Evolutionary conservation across 2,329 filamentous ascomycete genomes (phyloP), one percentile per base, ranked within the genome.

Genomic region (Xenoacremonium recifei): DNA sequence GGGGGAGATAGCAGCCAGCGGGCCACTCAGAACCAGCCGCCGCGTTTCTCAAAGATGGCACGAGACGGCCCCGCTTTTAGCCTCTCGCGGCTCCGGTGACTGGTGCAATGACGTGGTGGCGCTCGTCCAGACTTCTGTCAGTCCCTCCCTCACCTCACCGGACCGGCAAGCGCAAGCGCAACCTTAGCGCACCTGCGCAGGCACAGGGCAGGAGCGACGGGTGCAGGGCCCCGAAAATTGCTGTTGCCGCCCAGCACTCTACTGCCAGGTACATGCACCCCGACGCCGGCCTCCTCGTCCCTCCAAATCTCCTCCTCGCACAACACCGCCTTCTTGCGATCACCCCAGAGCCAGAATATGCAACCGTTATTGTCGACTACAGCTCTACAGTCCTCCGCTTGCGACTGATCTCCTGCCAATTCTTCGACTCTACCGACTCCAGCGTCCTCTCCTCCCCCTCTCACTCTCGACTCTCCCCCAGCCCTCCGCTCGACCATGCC

Each of bases 401-500:
- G 18, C 16, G 32, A 20, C 13, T 31, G 13, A 10, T 6, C 12
- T 31, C n/a, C n/a, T 15, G 29, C n/a, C 29, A 31, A 31, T 10
- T 31, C 17, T 19, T 20, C 32, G 7, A 19, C n/a, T n/a, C n/a
- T n/a, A n/a, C n/a, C n/a, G n/a, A n/a, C n/a, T 34, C 7, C 25
- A 53, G 42, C 42, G 50, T 38, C 44, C 23, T 38, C 16, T 17
- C 31, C 25, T 27, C 31, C n/a, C 16, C 37, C 16, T 27, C 23
- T 36, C 23, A 5, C 13, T 35, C 38, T 44, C 36, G 20, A 16
- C 23, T 18, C 35, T 33, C 32, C 27, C 12, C n/a, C n/a, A n/a
- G n/a, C n/a, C n/a, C 29, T 32, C 40, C 40, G 12, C 34, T 35
- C 39, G 42, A 39, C 48, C 53, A 76, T 76, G 71, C 62, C 72